These are phyloP conservation scores for Lachancea quebecensis DNA, from an alignment of 805 yeast genomes.

Conservation along the genomic window DNA sequence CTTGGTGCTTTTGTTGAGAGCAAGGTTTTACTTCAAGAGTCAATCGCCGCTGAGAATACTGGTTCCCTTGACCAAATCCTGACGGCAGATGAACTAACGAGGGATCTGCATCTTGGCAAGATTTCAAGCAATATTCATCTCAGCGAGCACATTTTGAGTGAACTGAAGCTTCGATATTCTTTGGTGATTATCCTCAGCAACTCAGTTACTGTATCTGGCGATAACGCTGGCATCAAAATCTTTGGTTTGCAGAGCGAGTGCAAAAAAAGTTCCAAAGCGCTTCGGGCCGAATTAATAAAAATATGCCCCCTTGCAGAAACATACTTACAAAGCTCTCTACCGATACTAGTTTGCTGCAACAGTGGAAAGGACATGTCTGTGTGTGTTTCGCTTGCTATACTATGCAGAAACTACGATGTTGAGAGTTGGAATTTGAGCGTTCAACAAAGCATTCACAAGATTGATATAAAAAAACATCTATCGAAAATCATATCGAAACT, in stretches of 20 bases:
- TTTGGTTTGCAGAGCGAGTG: slow-evolving; percentile 32
- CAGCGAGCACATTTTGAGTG: slow-evolving; percentile 3
- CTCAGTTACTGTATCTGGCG: slow-evolving; percentile 6
- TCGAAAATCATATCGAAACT: slow-evolving; percentile 39
- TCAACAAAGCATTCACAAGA: slow-evolving; percentile 36
- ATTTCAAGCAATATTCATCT: slow-evolving; percentile 13
- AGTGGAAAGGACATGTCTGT: slow-evolving; percentile 61
- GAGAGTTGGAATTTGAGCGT: slow-evolving; percentile 34
- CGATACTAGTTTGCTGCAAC: slow-evolving; percentile 49
- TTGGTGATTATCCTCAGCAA: slow-evolving; percentile 19
- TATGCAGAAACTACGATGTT: slow-evolving; percentile 40
- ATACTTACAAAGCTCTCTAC: slow-evolving; percentile 5
- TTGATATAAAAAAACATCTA: slow-evolving; percentile 48
- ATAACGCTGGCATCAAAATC: slow-evolving; percentile 3
- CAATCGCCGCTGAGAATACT: background rate
- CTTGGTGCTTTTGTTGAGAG: slow-evolving; percentile 14
- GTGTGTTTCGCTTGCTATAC: slow-evolving; percentile 48
- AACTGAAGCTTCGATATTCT: slow-evolving; percentile 11
- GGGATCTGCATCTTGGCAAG: slow-evolving; percentile 18
- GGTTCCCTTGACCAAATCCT: slow-evolving; percentile 13
- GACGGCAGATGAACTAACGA: slow-evolving; percentile 15
- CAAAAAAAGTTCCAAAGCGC: slow-evolving; percentile 61
- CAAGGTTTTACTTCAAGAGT: background rate
- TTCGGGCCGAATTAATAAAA: slow-evolving; percentile 42
- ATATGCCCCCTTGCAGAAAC: slow-evolving; percentile 31